Percentiles rank a stretch among this genome's conserved stretches.
These are phyloP conservation scores for Sambucus nigra DNA, from an alignment of 129 eudicot genomes.

Conservation along the genomic window DNA sequence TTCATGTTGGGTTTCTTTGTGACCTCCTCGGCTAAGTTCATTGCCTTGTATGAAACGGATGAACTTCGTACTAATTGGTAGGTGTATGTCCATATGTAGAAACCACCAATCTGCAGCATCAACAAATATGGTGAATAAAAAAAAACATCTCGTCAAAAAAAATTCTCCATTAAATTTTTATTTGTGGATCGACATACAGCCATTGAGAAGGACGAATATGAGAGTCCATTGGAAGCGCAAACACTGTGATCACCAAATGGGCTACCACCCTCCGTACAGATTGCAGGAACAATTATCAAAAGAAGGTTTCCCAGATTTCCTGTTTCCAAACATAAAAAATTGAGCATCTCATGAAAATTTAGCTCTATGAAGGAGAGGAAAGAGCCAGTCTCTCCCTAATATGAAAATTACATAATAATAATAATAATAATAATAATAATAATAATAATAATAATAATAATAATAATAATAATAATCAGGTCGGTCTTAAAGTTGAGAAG, in stretches of 20 bases:
- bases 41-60: constrained; percentile 19
- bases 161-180: neutral
- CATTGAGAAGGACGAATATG: constrained; percentile 85
- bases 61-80: constrained; percentile 57
- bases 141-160: neutral
- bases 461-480: no score
- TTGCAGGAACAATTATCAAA: constrained; percentile 77
- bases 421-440: no score
- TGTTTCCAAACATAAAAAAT: constrained; percentile 5
- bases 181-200: constrained; percentile 32
- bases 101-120: constrained; percentile 55
- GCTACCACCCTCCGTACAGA: constrained; percentile 67
- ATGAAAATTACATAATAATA: no score
- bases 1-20: constrained; percentile 42
- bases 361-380: neutral
- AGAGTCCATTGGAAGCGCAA: constrained; percentile 60
- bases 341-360: neutral
- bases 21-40: constrained; percentile 28
- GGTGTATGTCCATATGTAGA: constrained; percentile 79
- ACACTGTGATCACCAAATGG: constrained; percentile 71
- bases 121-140: neutral
- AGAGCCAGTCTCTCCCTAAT: no score
- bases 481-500: no score
- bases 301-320: constrained; percentile 84
- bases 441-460: no score